phyloP scores from a whole-genome alignment of 805 yeast species.

The Hanseniaspora clermontiae region DNA sequence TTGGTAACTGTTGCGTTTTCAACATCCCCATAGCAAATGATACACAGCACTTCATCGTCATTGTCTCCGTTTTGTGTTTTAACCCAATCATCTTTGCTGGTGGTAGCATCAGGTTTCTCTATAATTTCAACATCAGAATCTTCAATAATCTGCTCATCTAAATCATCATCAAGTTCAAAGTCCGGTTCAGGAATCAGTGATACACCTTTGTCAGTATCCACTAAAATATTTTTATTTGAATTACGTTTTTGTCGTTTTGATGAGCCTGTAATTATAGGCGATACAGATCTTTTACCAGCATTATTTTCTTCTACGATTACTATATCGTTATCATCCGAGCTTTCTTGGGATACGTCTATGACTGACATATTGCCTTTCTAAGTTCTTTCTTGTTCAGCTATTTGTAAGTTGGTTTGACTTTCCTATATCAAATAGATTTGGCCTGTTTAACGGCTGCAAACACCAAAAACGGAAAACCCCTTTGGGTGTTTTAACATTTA shows the following conservation, averaged over 20 bases:
- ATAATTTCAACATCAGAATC: conserved; percentile 22
- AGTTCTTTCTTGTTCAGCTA: neutral
- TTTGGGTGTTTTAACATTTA: neutral
- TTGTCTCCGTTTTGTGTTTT: conserved; percentile 25
- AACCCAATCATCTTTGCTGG: conserved; percentile 17
- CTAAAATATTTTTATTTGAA: conserved; percentile 12
- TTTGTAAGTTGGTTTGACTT: neutral
- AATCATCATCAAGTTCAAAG: conserved; percentile 7
- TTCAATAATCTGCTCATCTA: conserved; percentile 29
- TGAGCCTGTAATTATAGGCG: neutral
- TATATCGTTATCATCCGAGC: neutral
- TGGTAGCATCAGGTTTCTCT: conserved; percentile 15
- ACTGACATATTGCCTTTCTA: conserved; percentile 14
- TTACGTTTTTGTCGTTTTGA: neutral
- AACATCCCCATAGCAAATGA: conserved; percentile 46
- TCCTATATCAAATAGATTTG: no score
- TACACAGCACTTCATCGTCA: conserved; percentile 29
- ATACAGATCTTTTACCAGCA: neutral
- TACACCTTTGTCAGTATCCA: conserved; percentile 2
- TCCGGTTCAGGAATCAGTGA: neutral
- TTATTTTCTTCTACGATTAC: neutral
- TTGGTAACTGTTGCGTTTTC: conserved; percentile 36
- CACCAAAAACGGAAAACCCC: no score
- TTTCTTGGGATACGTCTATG: conserved; percentile 15
- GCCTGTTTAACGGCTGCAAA: no score